Percentiles rank a stretch among this genome's conserved stretches.
Evolutionary conservation across 176 grass and related monocot genomes (phyloP).

Genomic region (Triticum dicoccoides): DNA sequence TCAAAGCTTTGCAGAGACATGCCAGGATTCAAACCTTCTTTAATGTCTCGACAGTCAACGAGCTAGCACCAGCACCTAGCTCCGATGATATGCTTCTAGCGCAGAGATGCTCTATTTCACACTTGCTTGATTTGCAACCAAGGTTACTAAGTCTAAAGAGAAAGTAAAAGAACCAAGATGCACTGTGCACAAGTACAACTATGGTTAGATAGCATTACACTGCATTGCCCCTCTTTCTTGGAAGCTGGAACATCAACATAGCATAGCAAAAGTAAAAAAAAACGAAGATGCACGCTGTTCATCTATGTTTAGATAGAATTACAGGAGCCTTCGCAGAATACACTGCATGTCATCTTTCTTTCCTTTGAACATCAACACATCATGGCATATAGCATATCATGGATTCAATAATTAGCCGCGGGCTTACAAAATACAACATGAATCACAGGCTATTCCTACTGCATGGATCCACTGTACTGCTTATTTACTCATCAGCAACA

Average conservation of each 20-base stretch:
- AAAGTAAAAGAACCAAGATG: not conserved
- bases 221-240: not conserved
- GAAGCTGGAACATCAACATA: not conserved
- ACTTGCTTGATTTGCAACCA: not conserved
- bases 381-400: not conserved
- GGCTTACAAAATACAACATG: conserved; percentile 8
- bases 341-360: not conserved
- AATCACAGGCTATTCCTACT: conserved; percentile 9
- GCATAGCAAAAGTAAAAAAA: not conserved
- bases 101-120: not conserved
- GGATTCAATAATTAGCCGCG: not conserved
- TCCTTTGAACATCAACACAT: not conserved
- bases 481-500: conserved; percentile 14
- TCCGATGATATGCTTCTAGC: not conserved
- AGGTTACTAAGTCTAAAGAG: not conserved
- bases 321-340: not conserved
- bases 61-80: not conserved
- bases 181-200: not conserved
- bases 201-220: not conserved
- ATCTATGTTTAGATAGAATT: not conserved
- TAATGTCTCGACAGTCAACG: not conserved
- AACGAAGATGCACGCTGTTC: not conserved
- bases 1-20: not conserved
- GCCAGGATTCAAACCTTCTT: not conserved
- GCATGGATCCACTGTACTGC: not conserved